phyloP scores from a whole-genome alignment of 2,329 filamentous ascomycete species.

The Plenodomus biglobosus region DNA sequence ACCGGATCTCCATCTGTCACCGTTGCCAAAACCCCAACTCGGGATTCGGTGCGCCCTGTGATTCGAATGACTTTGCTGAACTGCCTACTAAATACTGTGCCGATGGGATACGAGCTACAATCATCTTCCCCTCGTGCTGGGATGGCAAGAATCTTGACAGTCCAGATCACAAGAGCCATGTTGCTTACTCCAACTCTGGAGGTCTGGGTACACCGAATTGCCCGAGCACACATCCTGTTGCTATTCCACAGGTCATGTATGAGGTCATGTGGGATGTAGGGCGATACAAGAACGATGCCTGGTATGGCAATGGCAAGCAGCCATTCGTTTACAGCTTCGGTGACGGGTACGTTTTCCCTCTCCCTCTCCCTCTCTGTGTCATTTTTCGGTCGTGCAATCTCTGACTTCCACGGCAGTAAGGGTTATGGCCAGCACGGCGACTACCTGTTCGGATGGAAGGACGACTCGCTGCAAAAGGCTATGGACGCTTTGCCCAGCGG shows the following conservation, averaged over 20 bases:
- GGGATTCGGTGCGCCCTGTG: conserved; percentile 25
- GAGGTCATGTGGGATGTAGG: conserved; percentile 50
- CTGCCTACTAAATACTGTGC: conserved; percentile 69
- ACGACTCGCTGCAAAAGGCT: neutral
- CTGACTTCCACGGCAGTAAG: neutral
- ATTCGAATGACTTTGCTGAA: conserved; percentile 29
- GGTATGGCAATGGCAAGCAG: conserved; percentile 28
- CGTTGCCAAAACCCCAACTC: conserved; percentile 22
- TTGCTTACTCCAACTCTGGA: conserved; percentile 57
- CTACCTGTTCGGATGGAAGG: neutral
- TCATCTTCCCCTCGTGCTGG: conserved; percentile 75
- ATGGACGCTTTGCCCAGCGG: conserved; percentile 20
- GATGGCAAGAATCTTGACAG: conserved; percentile 60
- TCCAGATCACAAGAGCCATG: conserved; percentile 63
- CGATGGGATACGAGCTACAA: conserved; percentile 70
- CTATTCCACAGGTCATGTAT: conserved; percentile 52
- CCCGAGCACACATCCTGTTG: conserved; percentile 47
- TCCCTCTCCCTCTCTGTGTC: neutral
- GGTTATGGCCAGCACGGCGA: neutral
- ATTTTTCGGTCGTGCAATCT: neutral
- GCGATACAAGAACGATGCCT: conserved; percentile 25
- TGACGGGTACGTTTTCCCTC: conserved; percentile 46
- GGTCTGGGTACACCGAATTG: conserved; percentile 51
- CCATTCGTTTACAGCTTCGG: conserved; percentile 35
- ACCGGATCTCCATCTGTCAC: conserved; percentile 19